A percentile compares a stretch with the other conserved stretches of the same genome.
phyloP scores from a whole-genome alignment of 805 yeast species.

The Cephaloascus fragrans region DNA sequence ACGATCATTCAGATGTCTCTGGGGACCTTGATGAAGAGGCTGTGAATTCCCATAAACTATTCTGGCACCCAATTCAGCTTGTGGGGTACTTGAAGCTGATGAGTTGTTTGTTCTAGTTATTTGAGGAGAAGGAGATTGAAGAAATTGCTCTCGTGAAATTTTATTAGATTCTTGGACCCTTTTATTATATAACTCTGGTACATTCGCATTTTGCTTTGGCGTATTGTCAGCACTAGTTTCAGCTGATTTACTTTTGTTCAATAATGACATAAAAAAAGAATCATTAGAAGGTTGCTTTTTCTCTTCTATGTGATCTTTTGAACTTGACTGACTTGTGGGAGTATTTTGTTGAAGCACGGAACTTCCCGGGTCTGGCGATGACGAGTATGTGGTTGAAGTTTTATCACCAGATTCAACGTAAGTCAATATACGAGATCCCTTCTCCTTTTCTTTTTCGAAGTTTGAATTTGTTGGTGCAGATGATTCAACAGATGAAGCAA shows the following conservation, averaged over 20 bases:
- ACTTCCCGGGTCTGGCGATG: neutral
- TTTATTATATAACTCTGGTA: neutral
- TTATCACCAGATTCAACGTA: neutral
- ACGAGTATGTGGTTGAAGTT: neutral
- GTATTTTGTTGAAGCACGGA: neutral
- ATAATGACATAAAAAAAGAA: slow-evolving; percentile 35
- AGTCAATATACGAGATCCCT: neutral
- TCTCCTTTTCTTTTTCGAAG: neutral
- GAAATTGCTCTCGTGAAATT: no score
- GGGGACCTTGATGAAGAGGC: neutral
- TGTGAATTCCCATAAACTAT: neutral
- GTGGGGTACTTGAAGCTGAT: neutral
- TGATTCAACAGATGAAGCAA: neutral
- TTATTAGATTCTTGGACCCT: neutral
- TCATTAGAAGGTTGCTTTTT: slow-evolving; percentile 19
- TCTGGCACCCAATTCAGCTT: neutral
- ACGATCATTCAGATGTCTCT: no score
- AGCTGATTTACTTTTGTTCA: slow-evolving; percentile 21
- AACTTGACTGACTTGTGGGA: neutral
- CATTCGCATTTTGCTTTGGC: neutral
- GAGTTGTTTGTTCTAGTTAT: neutral
- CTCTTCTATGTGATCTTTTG: neutral
- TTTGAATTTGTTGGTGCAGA: neutral
- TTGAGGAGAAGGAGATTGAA: neutral
- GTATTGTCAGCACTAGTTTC: neutral